Percentiles rank a stretch among this genome's conserved stretches.
phyloP scores from a whole-genome alignment of 345 rosid species.

The Heritiera fomes region DNA sequence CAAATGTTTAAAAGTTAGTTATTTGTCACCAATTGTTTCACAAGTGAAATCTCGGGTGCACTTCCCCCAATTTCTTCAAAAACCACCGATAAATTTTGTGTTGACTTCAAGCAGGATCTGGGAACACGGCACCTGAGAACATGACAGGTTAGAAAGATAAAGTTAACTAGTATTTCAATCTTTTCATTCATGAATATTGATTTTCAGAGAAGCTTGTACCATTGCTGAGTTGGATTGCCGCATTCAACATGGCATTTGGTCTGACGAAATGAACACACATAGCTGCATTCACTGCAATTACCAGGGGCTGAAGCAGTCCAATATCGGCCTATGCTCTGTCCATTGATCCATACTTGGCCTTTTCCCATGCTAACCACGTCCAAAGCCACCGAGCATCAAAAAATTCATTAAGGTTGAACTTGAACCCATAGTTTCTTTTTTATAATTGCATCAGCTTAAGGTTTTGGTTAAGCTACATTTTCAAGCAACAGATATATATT shows the following conservation, averaged over 20 bases:
- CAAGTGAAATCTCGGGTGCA: conserved; percentile 43
- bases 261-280: conserved; percentile 69
- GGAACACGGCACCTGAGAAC: conserved; percentile 67
- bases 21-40: conserved; percentile 37
- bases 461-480: neutral
- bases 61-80: conserved; percentile 65
- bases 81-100: conserved; percentile 43
- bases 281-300: conserved; percentile 52
- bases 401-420: no score
- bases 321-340: conserved; percentile 57
- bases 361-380: no score
- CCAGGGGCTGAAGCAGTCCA: conserved; percentile 83
- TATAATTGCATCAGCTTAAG: no score
- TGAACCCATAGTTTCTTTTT: no score
- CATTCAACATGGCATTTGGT: conserved; percentile 66
- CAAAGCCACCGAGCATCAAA: no score
- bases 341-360: no score
- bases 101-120: conserved; percentile 56
- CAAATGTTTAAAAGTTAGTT: neutral
- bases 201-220: conserved; percentile 33
- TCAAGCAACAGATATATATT: neutral
- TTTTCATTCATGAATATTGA: neutral
- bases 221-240: conserved; percentile 58
- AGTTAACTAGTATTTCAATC: neutral
- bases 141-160: neutral